phyloP scores from a whole-genome alignment of 768 basidiomycete species.

The Suillus cothurnatus region DNA sequence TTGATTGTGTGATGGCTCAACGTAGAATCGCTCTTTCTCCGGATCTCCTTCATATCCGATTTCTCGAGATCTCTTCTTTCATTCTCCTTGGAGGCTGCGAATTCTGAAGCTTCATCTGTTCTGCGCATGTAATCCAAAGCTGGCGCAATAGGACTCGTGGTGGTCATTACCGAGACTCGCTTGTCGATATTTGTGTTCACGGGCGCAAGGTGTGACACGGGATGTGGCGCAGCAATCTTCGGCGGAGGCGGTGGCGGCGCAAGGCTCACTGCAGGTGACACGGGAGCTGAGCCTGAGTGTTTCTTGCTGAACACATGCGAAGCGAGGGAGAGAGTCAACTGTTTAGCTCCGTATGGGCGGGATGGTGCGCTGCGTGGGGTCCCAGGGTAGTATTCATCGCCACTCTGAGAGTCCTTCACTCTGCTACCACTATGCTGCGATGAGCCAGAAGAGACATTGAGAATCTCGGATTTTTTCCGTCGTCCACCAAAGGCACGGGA shows the following conservation, averaged over 20 bases:
- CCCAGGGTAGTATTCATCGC: constrained; percentile 19
- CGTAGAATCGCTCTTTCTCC: constrained; percentile 86
- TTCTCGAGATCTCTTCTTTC: constrained; percentile 35
- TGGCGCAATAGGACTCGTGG: constrained; percentile 56
- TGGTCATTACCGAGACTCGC: constrained; percentile 53
- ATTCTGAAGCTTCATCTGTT: constrained; percentile 37
- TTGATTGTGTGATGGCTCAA: constrained; percentile 75
- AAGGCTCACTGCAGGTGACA: constrained; percentile 35
- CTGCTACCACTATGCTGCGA: constrained; percentile 22
- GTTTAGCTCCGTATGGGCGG: constrained; percentile 32
- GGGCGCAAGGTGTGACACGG: constrained; percentile 27
- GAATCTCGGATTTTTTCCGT: constrained; percentile 34
- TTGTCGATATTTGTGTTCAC: constrained; percentile 34
- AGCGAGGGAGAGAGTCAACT: constrained; percentile 45
- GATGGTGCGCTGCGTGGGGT: constrained; percentile 13
- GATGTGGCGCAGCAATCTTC: constrained; percentile 31
- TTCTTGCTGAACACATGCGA: constrained; percentile 49
- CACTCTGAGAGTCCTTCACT: constrained; percentile 20
- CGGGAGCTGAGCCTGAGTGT: constrained; percentile 27
- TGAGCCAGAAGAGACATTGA: constrained; percentile 18
- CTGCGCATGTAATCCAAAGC: constrained; percentile 57
- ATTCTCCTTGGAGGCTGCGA: constrained; percentile 23
- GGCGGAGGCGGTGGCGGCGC: constrained; percentile 38
- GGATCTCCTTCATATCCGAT: constrained; percentile 61
- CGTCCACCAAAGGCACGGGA: constrained; percentile 35